phyloP scores from a whole-genome alignment of 2,329 filamentous ascomycete species.

The Xylariaceae sp. region DNA sequence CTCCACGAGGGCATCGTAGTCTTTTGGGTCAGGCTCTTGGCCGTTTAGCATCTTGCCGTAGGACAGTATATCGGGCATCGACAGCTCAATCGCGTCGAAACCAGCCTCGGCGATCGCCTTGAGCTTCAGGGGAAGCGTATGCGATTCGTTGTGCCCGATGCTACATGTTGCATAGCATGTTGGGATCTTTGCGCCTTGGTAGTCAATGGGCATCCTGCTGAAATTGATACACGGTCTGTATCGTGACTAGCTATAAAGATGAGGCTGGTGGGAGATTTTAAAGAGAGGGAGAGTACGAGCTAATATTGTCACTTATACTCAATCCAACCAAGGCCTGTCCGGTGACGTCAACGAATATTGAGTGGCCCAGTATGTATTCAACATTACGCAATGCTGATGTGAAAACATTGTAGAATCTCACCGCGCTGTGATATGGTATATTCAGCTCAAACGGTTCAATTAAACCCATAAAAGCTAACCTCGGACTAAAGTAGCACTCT shows the following conservation, averaged over 20 bases:
- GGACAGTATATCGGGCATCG: constrained; percentile 70
- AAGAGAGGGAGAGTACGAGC: no score
- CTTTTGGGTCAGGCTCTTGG: constrained; percentile 54
- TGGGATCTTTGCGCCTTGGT: constrained; percentile 27
- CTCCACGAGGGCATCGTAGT: constrained; percentile 60
- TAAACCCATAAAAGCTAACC: no score
- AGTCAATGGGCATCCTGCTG: constrained; percentile 32
- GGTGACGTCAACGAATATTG: constrained; percentile 23
- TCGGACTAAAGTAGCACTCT: no score
- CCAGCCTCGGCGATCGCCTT: constrained; percentile 65
- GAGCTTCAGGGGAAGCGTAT: constrained; percentile 62
- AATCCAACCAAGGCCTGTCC: background rate
- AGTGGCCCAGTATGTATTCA: constrained; percentile 1
- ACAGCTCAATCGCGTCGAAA: constrained; percentile 72
- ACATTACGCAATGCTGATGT: constrained; percentile 14
- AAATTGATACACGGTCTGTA: background rate
- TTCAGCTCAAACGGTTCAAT: background rate
- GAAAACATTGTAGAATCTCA: constrained; percentile 1
- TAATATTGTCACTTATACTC: background rate
- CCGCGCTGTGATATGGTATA: background rate
- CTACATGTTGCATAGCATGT: constrained; percentile 38
- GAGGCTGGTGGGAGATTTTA: background rate
- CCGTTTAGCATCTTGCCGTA: constrained; percentile 58
- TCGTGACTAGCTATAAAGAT: background rate
- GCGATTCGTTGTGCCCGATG: constrained; percentile 37